Conservation (phyloP, 495 filamentous ascomycete genomes). For the Beverwykella pulmonaria region DNA sequence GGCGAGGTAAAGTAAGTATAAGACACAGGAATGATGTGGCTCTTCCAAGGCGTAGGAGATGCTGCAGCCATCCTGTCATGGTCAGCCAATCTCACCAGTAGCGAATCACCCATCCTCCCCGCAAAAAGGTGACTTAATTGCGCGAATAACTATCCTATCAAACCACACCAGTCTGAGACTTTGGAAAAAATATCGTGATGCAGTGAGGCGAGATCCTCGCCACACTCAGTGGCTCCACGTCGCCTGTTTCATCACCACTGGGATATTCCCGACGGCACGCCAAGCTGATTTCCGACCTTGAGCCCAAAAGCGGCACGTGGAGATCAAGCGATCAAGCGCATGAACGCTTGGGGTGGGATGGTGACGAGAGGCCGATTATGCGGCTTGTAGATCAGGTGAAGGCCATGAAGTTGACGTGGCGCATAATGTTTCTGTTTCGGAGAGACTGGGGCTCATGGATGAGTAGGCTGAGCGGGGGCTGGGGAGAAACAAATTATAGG, state of each 20-base stretch:
- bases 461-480: neutral
- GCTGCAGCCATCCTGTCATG: neutral
- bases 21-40: too few species aligned
- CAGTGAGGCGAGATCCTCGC: neutral
- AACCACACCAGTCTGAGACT: neutral
- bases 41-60: too few species aligned
- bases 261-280: neutral
- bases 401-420: neutral
- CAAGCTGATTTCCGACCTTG: neutral
- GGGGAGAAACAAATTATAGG: neutral
- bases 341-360: neutral
- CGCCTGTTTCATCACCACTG: neutral
- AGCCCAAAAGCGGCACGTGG: neutral
- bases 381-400: neutral
- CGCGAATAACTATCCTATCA: neutral
- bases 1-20: too few species aligned
- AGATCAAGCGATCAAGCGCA: slow-evolving; percentile 1
- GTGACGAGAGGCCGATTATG: slow-evolving; percentile 1
- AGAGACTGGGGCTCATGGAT: neutral
- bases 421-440: slow-evolving; percentile 8
- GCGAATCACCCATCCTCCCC: neutral
- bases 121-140: neutral
- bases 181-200: neutral
- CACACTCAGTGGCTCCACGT: neutral
- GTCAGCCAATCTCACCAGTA: neutral